Percentiles rank a stretch among this genome's conserved stretches.
Evolutionary conservation across 2,329 filamentous ascomycete species (phyloP).

Genomic region (Fusarium beomiforme): DNA sequence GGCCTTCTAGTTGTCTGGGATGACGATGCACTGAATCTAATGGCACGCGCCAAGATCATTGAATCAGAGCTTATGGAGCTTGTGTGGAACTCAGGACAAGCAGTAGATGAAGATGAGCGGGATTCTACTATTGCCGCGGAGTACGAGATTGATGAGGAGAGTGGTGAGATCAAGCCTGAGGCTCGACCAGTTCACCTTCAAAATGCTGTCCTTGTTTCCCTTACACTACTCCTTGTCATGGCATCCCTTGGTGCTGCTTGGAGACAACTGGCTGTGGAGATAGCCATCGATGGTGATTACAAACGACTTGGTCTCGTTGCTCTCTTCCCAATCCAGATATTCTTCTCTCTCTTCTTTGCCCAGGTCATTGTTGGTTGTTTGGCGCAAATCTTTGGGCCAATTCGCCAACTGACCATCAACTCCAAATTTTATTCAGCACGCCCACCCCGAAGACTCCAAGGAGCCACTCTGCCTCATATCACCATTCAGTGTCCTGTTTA

Average conservation of each 20-base stretch:
- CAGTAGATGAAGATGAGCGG: constrained; percentile 61
- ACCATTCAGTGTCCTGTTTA: constrained; percentile 91
- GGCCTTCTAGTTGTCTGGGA: constrained; percentile 83
- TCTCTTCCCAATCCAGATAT: constrained; percentile 76
- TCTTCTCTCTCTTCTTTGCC: constrained; percentile 84
- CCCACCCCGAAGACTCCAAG: constrained; percentile 70
- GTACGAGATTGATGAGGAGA: constrained; percentile 76
- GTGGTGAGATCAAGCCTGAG: constrained; percentile 71
- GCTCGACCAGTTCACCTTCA: constrained; percentile 73
- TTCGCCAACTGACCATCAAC: constrained; percentile 77
- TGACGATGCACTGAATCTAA: constrained; percentile 77
- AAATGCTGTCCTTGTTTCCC: constrained; percentile 74
- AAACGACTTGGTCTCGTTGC: constrained; percentile 71
- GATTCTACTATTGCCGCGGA: constrained; percentile 61
- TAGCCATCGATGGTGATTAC: constrained; percentile 71
- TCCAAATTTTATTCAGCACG: constrained; percentile 84
- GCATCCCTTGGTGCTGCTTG: constrained; percentile 75
- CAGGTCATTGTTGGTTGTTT: constrained; percentile 82
- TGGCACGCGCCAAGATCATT: constrained; percentile 75
- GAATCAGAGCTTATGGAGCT: constrained; percentile 81
- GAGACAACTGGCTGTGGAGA: constrained; percentile 74
- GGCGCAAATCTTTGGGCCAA: constrained; percentile 79
- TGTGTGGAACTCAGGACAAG: constrained; percentile 72
- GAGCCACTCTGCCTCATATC: constrained; percentile 71
- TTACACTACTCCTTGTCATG: constrained; percentile 73